phyloP scores from a whole-genome alignment of 352 stramenopile genomes.

The Phytophthora uliginosa region DNA sequence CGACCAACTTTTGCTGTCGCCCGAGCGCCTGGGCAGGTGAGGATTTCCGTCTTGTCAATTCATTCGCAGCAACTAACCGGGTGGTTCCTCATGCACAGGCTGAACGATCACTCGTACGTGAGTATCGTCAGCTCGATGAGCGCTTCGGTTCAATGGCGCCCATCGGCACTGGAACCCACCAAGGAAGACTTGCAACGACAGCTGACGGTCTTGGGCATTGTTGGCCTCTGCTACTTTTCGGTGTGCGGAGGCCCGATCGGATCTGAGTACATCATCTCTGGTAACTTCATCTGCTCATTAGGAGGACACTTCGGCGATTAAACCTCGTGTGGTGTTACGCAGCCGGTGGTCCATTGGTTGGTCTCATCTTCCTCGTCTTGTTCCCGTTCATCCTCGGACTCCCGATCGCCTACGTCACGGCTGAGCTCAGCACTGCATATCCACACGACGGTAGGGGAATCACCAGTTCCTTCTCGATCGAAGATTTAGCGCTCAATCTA shows the following conservation, averaged over 20 bases:
- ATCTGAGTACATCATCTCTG: slow-evolving; percentile 53
- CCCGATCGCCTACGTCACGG: slow-evolving; percentile 93
- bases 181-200: slow-evolving; percentile 50
- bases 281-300: slow-evolving; percentile 12
- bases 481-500: neutral
- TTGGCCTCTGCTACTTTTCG: slow-evolving; percentile 57
- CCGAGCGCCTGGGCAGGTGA: slow-evolving; percentile 14
- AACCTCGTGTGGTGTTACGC: neutral
- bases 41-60: neutral
- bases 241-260: slow-evolving; percentile 48
- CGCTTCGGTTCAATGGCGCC: slow-evolving; percentile 22
- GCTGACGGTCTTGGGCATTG: slow-evolving; percentile 49
- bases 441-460: slow-evolving; percentile 65
- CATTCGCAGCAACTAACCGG: neutral
- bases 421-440: slow-evolving; percentile 92
- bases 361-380: slow-evolving; percentile 88
- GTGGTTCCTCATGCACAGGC: slow-evolving; percentile 5
- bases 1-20: slow-evolving; percentile 17
- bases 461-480: neutral
- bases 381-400: slow-evolving; percentile 93
- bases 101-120: slow-evolving; percentile 37
- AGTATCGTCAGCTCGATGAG: slow-evolving; percentile 38
- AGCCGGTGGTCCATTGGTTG: slow-evolving; percentile 69
- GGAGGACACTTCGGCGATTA: neutral
- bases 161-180: slow-evolving; percentile 30